Evolutionary conservation across 441 rosid species (phyloP).

Genomic region (Breynia disticha): DNA sequence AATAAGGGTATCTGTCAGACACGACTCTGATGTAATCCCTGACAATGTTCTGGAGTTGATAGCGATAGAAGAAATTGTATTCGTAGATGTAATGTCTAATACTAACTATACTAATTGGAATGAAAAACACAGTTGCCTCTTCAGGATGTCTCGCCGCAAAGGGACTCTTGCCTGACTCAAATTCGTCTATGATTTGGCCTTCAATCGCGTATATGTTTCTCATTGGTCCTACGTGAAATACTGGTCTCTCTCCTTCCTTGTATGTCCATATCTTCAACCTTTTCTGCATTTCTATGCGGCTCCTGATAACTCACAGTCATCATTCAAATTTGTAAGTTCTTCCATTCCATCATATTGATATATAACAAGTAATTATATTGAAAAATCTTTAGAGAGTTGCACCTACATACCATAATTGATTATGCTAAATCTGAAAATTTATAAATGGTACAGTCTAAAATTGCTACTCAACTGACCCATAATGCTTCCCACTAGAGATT

Average conservation of each 20-base stretch:
- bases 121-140: conserved; percentile 43
- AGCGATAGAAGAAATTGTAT: conserved; percentile 34
- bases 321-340: too few relatives aligned
- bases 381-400: too few relatives aligned
- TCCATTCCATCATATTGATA: too few relatives aligned
- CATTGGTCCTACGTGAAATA: conserved; percentile 64
- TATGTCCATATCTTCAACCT: conserved; percentile 65
- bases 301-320: conserved; percentile 28
- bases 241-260: conserved; percentile 63
- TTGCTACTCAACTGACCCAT: too few relatives aligned
- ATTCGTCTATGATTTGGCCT: conserved; percentile 64
- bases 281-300: conserved; percentile 73
- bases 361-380: too few relatives aligned
- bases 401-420: too few relatives aligned
- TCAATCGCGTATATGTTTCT: conserved; percentile 52
- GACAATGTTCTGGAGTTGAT: conserved; percentile 36
- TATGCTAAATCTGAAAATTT: too few relatives aligned
- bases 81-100: conserved; percentile 28
- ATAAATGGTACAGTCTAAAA: too few relatives aligned
- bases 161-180: conserved; percentile 30
- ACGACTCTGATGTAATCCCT: conserved; percentile 45
- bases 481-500: too few relatives aligned
- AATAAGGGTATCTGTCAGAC: conserved; percentile 44
- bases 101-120: conserved; percentile 51
- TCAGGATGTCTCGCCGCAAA: conserved; percentile 41